A percentile compares a stretch with the other conserved stretches of the same genome.
These are phyloP conservation scores for Schoenoplectus triqueter DNA, from an alignment of 202 grass and related monocot species.

Conservation along the genomic window DNA sequence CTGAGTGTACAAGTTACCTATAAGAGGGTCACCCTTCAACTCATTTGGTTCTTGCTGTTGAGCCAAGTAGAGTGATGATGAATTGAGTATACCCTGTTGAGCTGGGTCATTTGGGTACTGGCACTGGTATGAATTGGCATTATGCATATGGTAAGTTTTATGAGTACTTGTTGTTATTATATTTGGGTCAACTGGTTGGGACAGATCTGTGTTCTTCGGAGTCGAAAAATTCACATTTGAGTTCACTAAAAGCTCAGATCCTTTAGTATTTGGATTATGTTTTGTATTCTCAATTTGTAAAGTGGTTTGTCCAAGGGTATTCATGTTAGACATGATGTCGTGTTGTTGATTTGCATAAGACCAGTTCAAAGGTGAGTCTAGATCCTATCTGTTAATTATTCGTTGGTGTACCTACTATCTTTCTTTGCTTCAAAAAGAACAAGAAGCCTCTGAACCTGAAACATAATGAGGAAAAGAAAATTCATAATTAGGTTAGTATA, in stretches of 20 bases:
- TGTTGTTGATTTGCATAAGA: not conserved
- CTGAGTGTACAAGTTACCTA: not conserved
- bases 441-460: slow-evolving; percentile 22
- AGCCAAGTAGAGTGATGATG: slow-evolving; percentile 4
- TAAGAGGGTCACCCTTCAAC: not conserved
- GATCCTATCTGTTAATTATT: slow-evolving; percentile 4
- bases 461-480: not conserved
- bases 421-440: slow-evolving; percentile 30
- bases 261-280: not conserved
- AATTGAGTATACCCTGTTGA: not conserved
- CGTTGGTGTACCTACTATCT: not conserved
- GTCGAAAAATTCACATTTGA: slow-evolving; percentile 12
- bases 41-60: slow-evolving; percentile 10
- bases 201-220: not conserved
- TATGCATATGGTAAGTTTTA: not conserved
- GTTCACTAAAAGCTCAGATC: not conserved
- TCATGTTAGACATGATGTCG: not conserved
- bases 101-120: slow-evolving; percentile 8
- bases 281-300: slow-evolving; percentile 11
- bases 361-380: not conserved
- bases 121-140: not conserved
- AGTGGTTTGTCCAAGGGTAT: not conserved
- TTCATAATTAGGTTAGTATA: not conserved
- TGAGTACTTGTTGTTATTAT: not conserved
- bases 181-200: not conserved